A percentile compares a stretch with the other conserved stretches of the same genome.
Evolutionary conservation across 257 asterid genomes (phyloP).

Genomic region (Misopates orontium): DNA sequence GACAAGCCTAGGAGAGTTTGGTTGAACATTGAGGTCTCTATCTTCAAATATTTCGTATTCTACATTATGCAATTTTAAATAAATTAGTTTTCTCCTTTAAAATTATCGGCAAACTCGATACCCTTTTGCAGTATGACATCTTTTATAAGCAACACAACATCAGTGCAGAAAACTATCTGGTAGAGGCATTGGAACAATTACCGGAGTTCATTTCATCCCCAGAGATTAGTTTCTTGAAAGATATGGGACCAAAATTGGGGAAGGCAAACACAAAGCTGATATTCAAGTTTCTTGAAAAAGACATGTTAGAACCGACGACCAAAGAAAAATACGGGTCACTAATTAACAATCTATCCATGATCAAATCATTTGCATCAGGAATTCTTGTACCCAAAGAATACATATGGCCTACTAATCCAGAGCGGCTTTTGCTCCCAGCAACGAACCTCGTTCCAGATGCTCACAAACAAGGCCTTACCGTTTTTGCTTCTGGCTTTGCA

Average conservation of each 20-base stretch:
- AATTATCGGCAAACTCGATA: constrained; percentile 5
- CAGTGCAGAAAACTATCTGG: constrained; percentile 38
- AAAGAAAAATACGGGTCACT: constrained; percentile 52
- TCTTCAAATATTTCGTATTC: background rate
- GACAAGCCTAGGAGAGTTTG: constrained; percentile 46
- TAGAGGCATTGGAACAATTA: constrained; percentile 23
- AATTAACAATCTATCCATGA: constrained; percentile 42
- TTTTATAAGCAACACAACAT: constrained; percentile 71
- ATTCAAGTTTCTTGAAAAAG: constrained; percentile 43
- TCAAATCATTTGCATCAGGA: constrained; percentile 77
- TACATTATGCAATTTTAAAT: background rate
- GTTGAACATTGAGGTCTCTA: constrained; percentile 76
- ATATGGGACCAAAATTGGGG: constrained; percentile 44
- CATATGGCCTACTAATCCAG: constrained; percentile 65
- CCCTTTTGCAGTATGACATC: constrained; percentile 51
- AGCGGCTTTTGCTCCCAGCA: constrained; percentile 55
- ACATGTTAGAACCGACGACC: constrained; percentile 65
- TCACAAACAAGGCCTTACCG: constrained; percentile 70
- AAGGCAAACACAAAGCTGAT: constrained; percentile 50
- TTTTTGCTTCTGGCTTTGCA: constrained; percentile 76
- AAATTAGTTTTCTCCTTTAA: too few relatives aligned
- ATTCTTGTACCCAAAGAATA: constrained; percentile 76
- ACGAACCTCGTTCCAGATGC: constrained; percentile 74
- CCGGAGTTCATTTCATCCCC: constrained; percentile 91
- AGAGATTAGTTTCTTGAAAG: constrained; percentile 85